Evolutionary conservation across 2,329 filamentous ascomycete genomes (phyloP).

Genomic region (Penicillium occitanis): DNA sequence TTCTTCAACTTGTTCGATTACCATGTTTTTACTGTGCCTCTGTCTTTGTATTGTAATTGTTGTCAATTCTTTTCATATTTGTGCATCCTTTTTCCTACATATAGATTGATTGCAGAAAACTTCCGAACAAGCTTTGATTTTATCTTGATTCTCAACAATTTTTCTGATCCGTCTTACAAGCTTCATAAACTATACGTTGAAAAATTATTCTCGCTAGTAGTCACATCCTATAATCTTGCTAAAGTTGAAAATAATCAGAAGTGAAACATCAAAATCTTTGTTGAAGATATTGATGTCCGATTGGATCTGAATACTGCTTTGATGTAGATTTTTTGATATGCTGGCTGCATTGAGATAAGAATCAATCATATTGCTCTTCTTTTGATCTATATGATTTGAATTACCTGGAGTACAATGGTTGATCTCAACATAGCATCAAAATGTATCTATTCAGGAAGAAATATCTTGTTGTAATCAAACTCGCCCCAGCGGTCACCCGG

Average conservation of each 20-base stretch:
- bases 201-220: neutral
- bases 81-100: neutral
- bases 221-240: neutral
- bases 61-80: neutral
- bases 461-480: neutral
- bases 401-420: neutral
- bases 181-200: too few species aligned
- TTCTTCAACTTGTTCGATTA: too few species aligned
- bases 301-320: neutral
- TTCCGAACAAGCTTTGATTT: neutral
- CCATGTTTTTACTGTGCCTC: neutral
- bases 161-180: neutral
- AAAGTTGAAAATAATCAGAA: neutral
- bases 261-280: neutral
- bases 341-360: neutral
- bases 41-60: neutral
- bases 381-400: neutral
- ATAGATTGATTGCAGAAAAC: neutral
- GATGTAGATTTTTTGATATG: neutral
- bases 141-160: neutral
- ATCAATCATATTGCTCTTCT: neutral
- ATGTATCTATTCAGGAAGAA: neutral
- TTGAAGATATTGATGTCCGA: neutral
- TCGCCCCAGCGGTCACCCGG: constrained; percentile 2
- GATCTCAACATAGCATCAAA: neutral